A percentile compares a stretch with the other conserved stretches of the same genome.
These are phyloP conservation scores for Anastatica hierochuntica DNA, from an alignment of 345 rosid genomes.

Conservation along the genomic window DNA sequence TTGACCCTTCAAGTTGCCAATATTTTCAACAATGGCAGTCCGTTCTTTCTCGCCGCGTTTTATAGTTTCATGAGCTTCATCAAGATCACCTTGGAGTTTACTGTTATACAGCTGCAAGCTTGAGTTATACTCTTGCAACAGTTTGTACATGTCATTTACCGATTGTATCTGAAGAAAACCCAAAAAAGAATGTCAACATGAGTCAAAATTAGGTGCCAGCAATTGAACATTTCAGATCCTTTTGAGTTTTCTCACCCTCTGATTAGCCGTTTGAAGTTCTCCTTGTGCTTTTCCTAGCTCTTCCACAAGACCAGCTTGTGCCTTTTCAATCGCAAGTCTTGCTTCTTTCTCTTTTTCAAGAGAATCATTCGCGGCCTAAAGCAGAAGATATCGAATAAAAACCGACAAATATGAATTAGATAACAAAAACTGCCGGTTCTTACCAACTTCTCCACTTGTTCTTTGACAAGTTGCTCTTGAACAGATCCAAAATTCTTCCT, in stretches of 20 bases:
- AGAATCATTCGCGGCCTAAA: conserved; percentile 68
- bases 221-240: not conserved
- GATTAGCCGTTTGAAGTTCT: conserved; percentile 86
- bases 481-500: conserved; percentile 65
- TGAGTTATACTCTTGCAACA: conserved; percentile 84
- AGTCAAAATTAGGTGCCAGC: not conserved
- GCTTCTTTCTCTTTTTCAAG: conserved; percentile 76
- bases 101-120: conserved; percentile 89
- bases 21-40: conserved; percentile 63
- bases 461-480: conserved; percentile 68
- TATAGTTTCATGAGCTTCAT: conserved; percentile 60
- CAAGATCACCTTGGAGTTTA: conserved; percentile 93
- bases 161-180: conserved; percentile 61
- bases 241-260: conserved; percentile 51
- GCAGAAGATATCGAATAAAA: conserved; percentile 7
- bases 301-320: conserved; percentile 62
- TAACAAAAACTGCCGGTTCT: conserved; percentile 11
- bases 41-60: conserved; percentile 85
- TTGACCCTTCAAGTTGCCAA: conserved; percentile 69
- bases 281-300: conserved; percentile 72
- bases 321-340: conserved; percentile 53
- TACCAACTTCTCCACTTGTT: conserved; percentile 84
- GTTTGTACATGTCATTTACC: conserved; percentile 89
- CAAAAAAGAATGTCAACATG: not conserved
- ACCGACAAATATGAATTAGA: not conserved